Conservation (phyloP, 257 asterid species). For the Pogostemon cablin region DNA sequence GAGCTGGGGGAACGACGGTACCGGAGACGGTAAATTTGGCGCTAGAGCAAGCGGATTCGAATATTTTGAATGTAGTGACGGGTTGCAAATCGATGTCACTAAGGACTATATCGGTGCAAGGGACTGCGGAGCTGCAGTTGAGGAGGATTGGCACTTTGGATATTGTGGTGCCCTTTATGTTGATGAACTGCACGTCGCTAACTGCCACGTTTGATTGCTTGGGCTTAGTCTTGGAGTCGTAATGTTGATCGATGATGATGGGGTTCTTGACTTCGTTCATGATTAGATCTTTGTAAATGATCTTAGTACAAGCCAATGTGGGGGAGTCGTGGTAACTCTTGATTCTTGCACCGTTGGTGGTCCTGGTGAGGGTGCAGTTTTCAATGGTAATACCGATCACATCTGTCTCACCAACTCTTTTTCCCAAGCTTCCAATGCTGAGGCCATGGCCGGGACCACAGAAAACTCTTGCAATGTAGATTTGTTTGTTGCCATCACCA, state of each 20-base stretch:
- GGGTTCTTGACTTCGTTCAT: conserved; percentile 62
- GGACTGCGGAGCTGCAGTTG: conserved; percentile 60
- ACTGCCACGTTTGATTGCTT: conserved; percentile 64
- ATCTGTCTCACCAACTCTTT: conserved; percentile 45
- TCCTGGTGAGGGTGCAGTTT: conserved; percentile 59
- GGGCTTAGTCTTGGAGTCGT: conserved; percentile 39
- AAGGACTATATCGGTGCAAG: conserved; percentile 60
- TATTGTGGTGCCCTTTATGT: conserved; percentile 63
- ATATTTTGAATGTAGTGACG: not conserved
- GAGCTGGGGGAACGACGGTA: conserved; percentile 30
- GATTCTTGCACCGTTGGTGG: conserved; percentile 83
- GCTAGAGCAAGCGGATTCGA: conserved; percentile 39
- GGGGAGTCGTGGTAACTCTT: conserved; percentile 64
- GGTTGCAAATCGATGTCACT: conserved; percentile 48
- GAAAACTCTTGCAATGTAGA: conserved; percentile 32
- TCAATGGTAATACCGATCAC: conserved; percentile 45
- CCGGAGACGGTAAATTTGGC: conserved; percentile 37
- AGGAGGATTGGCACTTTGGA: conserved; percentile 41
- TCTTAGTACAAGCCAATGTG: conserved; percentile 33
- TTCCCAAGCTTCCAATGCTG: conserved; percentile 82
- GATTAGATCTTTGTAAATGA: conserved; percentile 48
- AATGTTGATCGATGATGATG: conserved; percentile 74
- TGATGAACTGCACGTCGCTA: conserved; percentile 53
- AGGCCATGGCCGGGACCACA: conserved; percentile 78
- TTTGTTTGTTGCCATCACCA: conserved; percentile 48